Percentiles rank a stretch among this genome's conserved stretches.
These are phyloP conservation scores for Schizochytrium sp. DNA, from an alignment of 108 stramenopile species.

Conservation along the genomic window DNA sequence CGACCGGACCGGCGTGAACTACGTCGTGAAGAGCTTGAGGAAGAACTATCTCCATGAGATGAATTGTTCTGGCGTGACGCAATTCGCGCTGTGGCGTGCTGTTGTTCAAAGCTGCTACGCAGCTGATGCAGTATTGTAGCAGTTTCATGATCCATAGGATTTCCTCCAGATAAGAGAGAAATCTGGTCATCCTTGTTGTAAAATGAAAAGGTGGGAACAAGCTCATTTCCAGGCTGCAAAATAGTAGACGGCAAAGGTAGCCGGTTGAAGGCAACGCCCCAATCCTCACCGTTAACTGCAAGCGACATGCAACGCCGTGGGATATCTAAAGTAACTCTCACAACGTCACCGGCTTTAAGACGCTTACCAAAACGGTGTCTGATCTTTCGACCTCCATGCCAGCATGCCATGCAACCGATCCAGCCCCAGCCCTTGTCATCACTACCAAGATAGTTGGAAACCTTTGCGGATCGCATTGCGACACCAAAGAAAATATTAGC, in stretches of 20 bases:
- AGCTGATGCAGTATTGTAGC: conserved; percentile 53
- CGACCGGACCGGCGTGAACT: not conserved
- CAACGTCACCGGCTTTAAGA: conserved; percentile 43
- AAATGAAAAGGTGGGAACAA: conserved; percentile 51
- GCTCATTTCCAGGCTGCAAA: conserved; percentile 47
- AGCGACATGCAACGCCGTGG: conserved; percentile 53
- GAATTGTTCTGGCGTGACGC: not conserved
- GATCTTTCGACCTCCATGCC: conserved; percentile 53
- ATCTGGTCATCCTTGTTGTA: conserved; percentile 62
- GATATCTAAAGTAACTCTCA: conserved; percentile 40
- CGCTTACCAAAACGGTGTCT: conserved; percentile 60
- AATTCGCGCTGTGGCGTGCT: conserved; percentile 48
- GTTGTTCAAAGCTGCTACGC: conserved; percentile 58
- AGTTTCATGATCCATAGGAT: conserved; percentile 11
- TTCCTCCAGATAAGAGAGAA: conserved; percentile 23
- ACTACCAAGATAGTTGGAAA: conserved; percentile 49
- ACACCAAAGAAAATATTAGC: conserved; percentile 61
- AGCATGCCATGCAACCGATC: conserved; percentile 60
- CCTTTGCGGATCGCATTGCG: conserved; percentile 42
- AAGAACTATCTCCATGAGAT: not conserved
- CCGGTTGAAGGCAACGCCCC: conserved; percentile 52
- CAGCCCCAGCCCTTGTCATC: conserved; percentile 61
- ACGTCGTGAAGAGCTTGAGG: not conserved
- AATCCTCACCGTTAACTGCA: conserved; percentile 38
- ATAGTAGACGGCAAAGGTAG: conserved; percentile 32